phyloP scores from a whole-genome alignment of 2,329 filamentous ascomycete species.

The Hirsutella thompsonii region DNA sequence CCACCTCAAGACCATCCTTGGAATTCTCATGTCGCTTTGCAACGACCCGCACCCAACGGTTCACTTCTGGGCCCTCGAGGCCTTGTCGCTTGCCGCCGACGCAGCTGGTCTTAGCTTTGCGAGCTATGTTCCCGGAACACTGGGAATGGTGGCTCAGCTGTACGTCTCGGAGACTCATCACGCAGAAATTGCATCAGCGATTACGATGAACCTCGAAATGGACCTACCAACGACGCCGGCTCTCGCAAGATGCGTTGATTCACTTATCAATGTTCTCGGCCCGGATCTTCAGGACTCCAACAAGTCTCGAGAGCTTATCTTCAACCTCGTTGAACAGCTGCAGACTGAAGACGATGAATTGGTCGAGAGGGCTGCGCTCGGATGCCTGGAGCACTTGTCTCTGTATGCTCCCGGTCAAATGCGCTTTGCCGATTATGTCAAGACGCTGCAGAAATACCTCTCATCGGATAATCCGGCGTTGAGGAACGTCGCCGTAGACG shows the following conservation, averaged over 20 bases:
- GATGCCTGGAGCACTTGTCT: slow-evolving; percentile 80
- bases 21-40: slow-evolving; percentile 93
- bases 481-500: slow-evolving; percentile 71
- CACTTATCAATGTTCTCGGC: slow-evolving; percentile 90
- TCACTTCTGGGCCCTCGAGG: slow-evolving; percentile 93
- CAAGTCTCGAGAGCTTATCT: slow-evolving; percentile 83
- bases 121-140: slow-evolving; percentile 74
- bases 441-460: slow-evolving; percentile 65
- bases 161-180: slow-evolving; percentile 90
- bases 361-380: slow-evolving; percentile 64
- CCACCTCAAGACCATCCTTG: slow-evolving; percentile 93
- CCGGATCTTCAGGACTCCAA: slow-evolving; percentile 87
- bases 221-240: slow-evolving; percentile 72
- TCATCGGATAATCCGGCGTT: slow-evolving; percentile 56
- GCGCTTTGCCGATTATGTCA: slow-evolving; percentile 74
- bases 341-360: slow-evolving; percentile 58
- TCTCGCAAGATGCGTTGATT: slow-evolving; percentile 79
- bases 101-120: slow-evolving; percentile 89
- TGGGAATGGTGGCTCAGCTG: slow-evolving; percentile 88
- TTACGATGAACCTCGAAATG: slow-evolving; percentile 83
- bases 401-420: slow-evolving; percentile 84
- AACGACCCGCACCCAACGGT: slow-evolving; percentile 92
- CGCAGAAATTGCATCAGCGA: slow-evolving; percentile 62
- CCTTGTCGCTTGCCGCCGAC: slow-evolving; percentile 73
- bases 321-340: slow-evolving; percentile 76